A percentile compares a stretch with the other conserved stretches of the same genome.
These are phyloP conservation scores for Triticum aestivum DNA, from an alignment of 176 grass and related monocot genomes.

Conservation along the genomic window IWGSC_CS_RefSeq_v2.1 NC_057812.1:626357578-626358077, in stretches of 20 bases:
- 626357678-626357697: no score
- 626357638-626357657: no score
- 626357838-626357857: not conserved
- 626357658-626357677: no score
- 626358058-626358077: slow-evolving; percentile 2
- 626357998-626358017: not conserved
- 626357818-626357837: not conserved
- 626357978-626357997: not conserved
- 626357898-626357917: slow-evolving; percentile 57
- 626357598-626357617: no score
- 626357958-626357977: slow-evolving; percentile 26
- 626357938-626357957: slow-evolving; percentile 96
- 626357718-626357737: not conserved
- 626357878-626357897: slow-evolving; percentile 86
- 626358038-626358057: not conserved
- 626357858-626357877: not conserved
- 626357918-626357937: slow-evolving; percentile 80
- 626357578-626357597: no score
- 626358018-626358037: not conserved
- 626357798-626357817: not conserved
- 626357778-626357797: not conserved
- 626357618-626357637: no score
- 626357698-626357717: not conserved
- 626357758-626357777: not conserved
- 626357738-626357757: not conserved